Evolutionary conservation across 441 rosid species (phyloP).

Genomic region (Mallotus repandus): DNA sequence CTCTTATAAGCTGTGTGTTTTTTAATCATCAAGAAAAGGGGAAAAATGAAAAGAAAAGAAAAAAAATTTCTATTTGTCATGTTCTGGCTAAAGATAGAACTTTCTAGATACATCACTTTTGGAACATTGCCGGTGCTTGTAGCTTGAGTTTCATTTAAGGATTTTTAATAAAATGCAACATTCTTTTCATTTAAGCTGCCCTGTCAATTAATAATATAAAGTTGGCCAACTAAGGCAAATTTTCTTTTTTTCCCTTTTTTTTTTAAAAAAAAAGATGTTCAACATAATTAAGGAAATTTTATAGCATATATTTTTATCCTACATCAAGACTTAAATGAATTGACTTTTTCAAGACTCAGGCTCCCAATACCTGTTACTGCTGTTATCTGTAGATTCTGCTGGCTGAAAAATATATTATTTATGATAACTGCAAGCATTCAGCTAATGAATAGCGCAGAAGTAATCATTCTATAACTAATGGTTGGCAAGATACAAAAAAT

Average conservation of each 20-base stretch:
- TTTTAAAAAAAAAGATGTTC: too few relatives aligned
- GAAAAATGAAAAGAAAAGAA: neutral
- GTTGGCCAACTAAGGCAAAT: neutral
- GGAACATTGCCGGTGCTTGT: neutral
- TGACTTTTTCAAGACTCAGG: neutral
- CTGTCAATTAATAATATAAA: neutral
- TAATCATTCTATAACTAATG: neutral
- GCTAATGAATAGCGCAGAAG: neutral
- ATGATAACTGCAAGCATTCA: neutral
- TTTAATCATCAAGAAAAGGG: neutral
- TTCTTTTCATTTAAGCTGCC: neutral
- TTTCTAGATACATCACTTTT: neutral
- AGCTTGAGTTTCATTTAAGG: neutral
- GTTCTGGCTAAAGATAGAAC: neutral
- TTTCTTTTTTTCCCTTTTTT: too few relatives aligned
- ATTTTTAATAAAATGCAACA: neutral
- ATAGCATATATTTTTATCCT: neutral
- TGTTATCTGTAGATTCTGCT: conserved; percentile 4
- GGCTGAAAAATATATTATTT: neutral
- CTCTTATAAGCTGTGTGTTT: conserved; percentile 28
- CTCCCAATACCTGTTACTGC: neutral
- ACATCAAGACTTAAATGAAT: conserved; percentile 1
- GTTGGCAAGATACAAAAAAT: neutral
- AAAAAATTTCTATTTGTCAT: neutral
- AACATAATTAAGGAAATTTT: neutral